phyloP scores from a whole-genome alignment of 257 asterid genomes.

The Mitragyna speciosa region DNA sequence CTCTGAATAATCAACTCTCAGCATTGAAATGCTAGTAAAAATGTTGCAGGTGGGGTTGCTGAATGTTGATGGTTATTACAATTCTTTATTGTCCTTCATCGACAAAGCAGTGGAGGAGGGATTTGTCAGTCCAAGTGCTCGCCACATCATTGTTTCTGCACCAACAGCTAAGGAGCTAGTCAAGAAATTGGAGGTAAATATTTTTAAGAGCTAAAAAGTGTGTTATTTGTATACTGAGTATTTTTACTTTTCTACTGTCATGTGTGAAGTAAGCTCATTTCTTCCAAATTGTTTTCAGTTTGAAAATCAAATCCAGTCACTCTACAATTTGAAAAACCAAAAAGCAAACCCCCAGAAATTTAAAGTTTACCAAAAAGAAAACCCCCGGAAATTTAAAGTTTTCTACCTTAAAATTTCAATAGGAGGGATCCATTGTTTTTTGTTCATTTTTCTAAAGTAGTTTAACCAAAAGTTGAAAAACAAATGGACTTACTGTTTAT shows the following conservation, averaged over 20 bases:
- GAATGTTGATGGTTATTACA: constrained; percentile 89
- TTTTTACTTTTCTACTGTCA: not conserved
- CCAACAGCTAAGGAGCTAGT: constrained; percentile 78
- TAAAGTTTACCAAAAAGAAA: not conserved
- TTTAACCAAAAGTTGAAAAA: not conserved
- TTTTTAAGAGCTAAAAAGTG: not conserved
- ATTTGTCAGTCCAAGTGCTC: constrained; percentile 79
- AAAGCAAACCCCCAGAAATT: not conserved
- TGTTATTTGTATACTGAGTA: not conserved
- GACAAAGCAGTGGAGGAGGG: constrained; percentile 97
- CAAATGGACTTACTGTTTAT: not conserved
- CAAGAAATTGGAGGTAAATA: constrained; percentile 79
- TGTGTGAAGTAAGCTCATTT: not conserved
- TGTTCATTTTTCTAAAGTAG: not conserved
- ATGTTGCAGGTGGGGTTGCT: constrained; percentile 79
- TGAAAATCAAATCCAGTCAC: not conserved
- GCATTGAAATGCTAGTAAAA: not conserved
- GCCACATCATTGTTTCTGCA: constrained; percentile 89
- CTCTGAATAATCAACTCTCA: not conserved
- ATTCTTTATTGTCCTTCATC: constrained; percentile 72
- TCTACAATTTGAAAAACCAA: not conserved
- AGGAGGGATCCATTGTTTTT: not conserved
- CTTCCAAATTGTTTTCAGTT: not conserved
- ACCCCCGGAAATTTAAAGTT: not conserved
- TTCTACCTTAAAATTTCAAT: not conserved